Percentiles rank a stretch among this genome's conserved stretches.
Conservation (phyloP, 164 flowering plant species). For the Aristolochia contorta region DNA sequence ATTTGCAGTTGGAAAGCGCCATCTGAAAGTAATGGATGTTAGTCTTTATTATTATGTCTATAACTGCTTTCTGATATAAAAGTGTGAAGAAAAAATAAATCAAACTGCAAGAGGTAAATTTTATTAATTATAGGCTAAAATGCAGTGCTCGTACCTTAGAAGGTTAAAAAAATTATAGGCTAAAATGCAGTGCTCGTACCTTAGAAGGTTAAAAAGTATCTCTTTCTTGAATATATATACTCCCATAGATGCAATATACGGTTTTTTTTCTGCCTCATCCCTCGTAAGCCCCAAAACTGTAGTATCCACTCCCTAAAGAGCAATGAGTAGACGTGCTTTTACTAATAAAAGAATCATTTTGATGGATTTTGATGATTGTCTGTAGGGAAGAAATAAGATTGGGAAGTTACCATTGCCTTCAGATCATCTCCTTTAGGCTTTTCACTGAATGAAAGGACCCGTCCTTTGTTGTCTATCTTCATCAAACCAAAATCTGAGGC, state of each 20-base stretch:
- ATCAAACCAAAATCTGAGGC: constrained; percentile 96
- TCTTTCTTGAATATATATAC: constrained; percentile 90
- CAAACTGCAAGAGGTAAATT: not conserved
- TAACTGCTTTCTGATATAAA: not conserved
- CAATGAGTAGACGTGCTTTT: not conserved
- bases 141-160: constrained; percentile 41
- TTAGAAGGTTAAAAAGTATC: constrained; percentile 73
- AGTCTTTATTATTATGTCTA: constrained; percentile 6
- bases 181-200: constrained; percentile 26
- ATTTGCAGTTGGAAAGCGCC: constrained; percentile 94
- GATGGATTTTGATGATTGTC: too few species aligned
- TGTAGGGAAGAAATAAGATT: not conserved
- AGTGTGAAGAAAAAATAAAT: not conserved
- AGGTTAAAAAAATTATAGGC: constrained; percentile 38
- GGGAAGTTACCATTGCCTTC: constrained; percentile 67
- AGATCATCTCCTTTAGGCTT: constrained; percentile 76
- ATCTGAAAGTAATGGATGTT: constrained; percentile 36
- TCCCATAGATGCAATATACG: constrained; percentile 97
- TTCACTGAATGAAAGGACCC: constrained; percentile 75
- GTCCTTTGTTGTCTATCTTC: constrained; percentile 86
- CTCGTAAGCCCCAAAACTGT: constrained; percentile 72
- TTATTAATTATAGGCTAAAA: too few species aligned
- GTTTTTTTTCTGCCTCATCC: constrained; percentile 77
- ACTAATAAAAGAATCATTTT: too few species aligned
- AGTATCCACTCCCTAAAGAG: constrained; percentile 69